These are phyloP conservation scores for Aspergillus caelatus DNA, from an alignment of 2,329 filamentous ascomycete species.

Conservation along the genomic window DNA sequence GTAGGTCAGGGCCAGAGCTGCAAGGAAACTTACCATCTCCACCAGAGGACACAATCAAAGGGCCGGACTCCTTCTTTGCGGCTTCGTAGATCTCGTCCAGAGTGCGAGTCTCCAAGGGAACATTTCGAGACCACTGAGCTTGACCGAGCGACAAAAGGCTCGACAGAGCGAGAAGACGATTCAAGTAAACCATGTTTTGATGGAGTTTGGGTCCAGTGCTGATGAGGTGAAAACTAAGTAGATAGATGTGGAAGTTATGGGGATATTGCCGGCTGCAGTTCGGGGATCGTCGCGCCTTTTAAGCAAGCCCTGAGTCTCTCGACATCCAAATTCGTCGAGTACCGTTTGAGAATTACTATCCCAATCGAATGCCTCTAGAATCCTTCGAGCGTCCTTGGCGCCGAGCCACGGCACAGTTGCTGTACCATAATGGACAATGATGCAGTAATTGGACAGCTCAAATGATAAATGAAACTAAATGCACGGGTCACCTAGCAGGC, in stretches of 20 bases:
- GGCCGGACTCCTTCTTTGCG: neutral
- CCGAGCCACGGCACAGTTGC: neutral
- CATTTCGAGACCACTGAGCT: neutral
- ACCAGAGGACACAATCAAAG: neutral
- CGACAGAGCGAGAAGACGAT: neutral
- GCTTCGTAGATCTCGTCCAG: constrained; percentile 1
- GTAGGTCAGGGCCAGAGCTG: neutral
- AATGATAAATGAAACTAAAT: neutral
- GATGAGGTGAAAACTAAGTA: neutral
- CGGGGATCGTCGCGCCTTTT: neutral
- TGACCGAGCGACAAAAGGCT: neutral
- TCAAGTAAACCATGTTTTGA: neutral
- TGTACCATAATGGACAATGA: neutral
- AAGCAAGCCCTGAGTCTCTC: neutral
- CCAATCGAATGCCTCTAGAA: neutral
- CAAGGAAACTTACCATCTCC: neutral
- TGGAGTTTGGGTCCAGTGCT: neutral
- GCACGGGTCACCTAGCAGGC: neutral
- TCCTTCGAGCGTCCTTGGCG: neutral
- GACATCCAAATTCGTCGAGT: neutral
- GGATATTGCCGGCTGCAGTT: neutral
- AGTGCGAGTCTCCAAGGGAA: neutral
- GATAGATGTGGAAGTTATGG: neutral
- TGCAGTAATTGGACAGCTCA: neutral
- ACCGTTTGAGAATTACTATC: neutral